phyloP scores from a whole-genome alignment of 352 stramenopile genomes.

The Pythium vanterpoolii region DNA sequence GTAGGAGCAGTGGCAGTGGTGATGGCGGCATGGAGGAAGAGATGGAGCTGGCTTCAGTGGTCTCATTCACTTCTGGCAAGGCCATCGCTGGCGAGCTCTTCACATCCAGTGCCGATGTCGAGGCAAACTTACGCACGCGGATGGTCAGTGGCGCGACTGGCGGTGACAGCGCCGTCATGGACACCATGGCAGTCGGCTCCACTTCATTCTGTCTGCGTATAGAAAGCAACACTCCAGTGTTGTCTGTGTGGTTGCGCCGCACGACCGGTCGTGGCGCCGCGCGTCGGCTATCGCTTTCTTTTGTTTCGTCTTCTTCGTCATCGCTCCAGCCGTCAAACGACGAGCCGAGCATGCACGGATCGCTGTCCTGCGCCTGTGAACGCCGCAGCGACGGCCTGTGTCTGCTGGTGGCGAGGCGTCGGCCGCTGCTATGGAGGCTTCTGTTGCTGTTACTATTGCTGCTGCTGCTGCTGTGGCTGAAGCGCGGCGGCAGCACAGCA shows the following conservation, averaged over 20 bases:
- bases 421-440: slow-evolving; percentile 1
- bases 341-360: slow-evolving; percentile 15
- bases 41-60: not conserved
- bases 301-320: slow-evolving; percentile 15
- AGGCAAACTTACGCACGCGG: slow-evolving; percentile 19
- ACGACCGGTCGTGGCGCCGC: not conserved
- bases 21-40: not conserved
- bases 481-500: slow-evolving; percentile 2
- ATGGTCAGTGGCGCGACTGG: slow-evolving; percentile 13
- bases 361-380: slow-evolving; percentile 13
- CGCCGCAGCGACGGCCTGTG: slow-evolving; percentile 3
- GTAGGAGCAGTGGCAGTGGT: too few species aligned
- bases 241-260: slow-evolving; percentile 16
- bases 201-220: not conserved
- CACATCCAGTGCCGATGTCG: slow-evolving; percentile 6
- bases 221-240: not conserved
- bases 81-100: not conserved
- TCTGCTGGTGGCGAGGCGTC: not conserved
- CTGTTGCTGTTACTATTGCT: not conserved
- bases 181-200: too few species aligned
- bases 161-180: too few species aligned
- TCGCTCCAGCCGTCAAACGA: slow-evolving; percentile 19
- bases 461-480: slow-evolving; percentile 11
- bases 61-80: too few species aligned
- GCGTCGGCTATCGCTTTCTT: not conserved